phyloP scores from a whole-genome alignment of 441 rosid species.

The Manihot esculenta region DNA sequence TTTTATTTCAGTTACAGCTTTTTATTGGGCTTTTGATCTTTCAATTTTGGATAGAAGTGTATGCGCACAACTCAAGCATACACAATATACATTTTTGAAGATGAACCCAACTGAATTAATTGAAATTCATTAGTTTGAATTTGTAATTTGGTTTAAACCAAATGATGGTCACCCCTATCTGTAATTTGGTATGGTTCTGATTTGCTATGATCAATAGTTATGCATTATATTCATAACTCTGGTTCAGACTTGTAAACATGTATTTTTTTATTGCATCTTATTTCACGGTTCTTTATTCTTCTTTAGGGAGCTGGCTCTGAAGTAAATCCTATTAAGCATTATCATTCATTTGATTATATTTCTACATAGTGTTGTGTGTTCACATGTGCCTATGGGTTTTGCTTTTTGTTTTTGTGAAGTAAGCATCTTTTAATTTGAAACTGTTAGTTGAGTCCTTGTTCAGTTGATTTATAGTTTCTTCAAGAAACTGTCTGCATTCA shows the following conservation, averaged over 20 bases:
- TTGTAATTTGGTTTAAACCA: too few species aligned
- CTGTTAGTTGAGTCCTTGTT: neutral
- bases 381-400: neutral
- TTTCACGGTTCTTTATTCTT: neutral
- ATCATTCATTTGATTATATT: neutral
- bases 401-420: neutral
- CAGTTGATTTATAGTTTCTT: neutral
- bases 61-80: too few species aligned
- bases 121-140: too few species aligned
- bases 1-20: too few species aligned
- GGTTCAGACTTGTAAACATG: neutral
- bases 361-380: neutral
- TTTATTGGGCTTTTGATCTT: too few species aligned
- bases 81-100: too few species aligned
- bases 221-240: neutral
- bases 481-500: neutral
- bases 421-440: neutral
- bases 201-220: neutral
- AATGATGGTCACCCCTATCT: too few species aligned
- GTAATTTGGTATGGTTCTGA: neutral
- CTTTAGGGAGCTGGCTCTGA: neutral
- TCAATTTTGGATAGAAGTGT: too few species aligned
- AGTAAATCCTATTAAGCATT: neutral
- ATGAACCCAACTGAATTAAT: too few species aligned
- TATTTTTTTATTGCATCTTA: neutral